These are phyloP conservation scores for Penicillium sp. DNA, from an alignment of 2,329 filamentous ascomycete species.

Conservation along the genomic window DNA sequence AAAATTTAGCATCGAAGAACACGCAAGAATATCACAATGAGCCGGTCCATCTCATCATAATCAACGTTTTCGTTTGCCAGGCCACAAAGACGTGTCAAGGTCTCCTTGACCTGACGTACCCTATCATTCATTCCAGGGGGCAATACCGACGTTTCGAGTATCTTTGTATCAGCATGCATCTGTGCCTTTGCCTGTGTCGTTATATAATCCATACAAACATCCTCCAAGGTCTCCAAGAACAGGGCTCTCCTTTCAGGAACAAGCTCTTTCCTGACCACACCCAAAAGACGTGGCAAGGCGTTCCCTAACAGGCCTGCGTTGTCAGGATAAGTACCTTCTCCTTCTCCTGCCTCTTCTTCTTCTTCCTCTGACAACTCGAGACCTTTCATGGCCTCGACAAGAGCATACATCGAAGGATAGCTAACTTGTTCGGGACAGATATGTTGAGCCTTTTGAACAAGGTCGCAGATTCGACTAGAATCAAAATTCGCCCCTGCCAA, in stretches of 20 bases:
- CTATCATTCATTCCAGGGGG: neutral
- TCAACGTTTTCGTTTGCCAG: neutral
- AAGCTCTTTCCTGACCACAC: neutral
- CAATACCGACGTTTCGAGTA: neutral
- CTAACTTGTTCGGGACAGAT: too few relatives aligned
- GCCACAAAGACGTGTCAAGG: neutral
- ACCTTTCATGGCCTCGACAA: neutral
- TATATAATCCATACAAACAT: neutral
- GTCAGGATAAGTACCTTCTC: neutral
- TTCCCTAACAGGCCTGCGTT: neutral
- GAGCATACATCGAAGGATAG: neutral
- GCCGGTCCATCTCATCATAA: neutral
- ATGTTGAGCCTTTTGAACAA: neutral
- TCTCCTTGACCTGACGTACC: neutral
- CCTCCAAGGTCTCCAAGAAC: neutral
- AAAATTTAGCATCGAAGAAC: neutral
- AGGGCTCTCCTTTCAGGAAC: neutral
- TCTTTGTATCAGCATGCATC: neutral
- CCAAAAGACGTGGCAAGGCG: neutral
- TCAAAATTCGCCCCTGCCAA: neutral
- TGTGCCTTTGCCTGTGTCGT: neutral
- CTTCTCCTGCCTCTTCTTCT: neutral
- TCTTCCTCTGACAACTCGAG: neutral
- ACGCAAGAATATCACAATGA: neutral
- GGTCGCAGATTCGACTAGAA: neutral